Evolutionary conservation across 164 flowering plant genomes (phyloP), one percentile per base, ranked within the genome.

Genomic region (Stephania japonica): DNA sequence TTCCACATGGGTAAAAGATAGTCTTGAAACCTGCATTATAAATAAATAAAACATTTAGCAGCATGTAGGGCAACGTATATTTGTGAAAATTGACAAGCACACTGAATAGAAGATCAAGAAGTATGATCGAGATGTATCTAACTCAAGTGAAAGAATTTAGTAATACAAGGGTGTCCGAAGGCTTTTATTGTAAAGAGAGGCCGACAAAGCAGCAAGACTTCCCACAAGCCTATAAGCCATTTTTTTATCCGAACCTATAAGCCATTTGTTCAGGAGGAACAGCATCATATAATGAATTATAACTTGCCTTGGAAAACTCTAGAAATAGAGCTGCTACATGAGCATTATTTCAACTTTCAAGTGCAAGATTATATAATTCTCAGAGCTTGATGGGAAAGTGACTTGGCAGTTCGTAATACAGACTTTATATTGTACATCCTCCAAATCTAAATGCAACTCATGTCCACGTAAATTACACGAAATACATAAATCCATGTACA

Each of bases 1-100:
- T 93, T 38, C 93, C 92, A 85, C 99, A 95, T 72, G 99, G 99
- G 73, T 70, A 95, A 80, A 92, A 83, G 71, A 82, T 79, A 50
- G 99, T 93, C 84, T 86, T 95, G 43, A 87, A 26, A 75, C 98
- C 99, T 95, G 91, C 70, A 79, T 70, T 77, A 66, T 53, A 68
- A 73, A 41, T 59, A 50, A 42, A 41, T 65, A 16, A 42, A 65
- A 65, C 11, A 24, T 70, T 38, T 42, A 21, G 25, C 18, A 27
- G 68, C 27, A 7, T 53, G 53, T 3, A 14, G 24, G 25, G 53
- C 13, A 61, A 26, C 32, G 67, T 56, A 41, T 49, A n/a, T 41
- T 59, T 71, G 6, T 50, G 19, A 0, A 50, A 12, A 12, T 0
- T 12, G 59, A 50, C 18, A 50, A 50, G 18, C 1, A 50, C 59